Base-by-base conservation (phyloP, 352 stramenopile species). In the Lagenidium sp. region DNA sequence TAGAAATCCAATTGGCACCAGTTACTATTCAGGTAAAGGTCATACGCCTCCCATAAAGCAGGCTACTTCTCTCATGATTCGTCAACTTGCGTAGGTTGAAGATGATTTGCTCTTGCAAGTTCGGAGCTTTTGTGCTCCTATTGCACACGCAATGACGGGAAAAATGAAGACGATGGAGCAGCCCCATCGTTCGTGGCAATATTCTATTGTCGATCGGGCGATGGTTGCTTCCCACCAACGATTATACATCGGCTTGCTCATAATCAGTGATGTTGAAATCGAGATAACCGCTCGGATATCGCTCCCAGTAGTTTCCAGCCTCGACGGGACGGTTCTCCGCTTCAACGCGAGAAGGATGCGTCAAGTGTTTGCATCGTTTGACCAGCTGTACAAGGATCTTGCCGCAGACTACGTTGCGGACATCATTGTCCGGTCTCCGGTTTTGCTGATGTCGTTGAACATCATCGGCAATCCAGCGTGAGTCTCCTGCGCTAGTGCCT, bases 381-480 rank as follows among this genome's bases (percentile, higher is more conserved):
- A 93, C 25, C 78, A 93, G 37, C 38, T 93, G 16, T 65, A 68
- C 50, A 93, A 93, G 46, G 81, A 93, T 48, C 49, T 93, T 10
- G 81, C 78, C 21, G 81, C 81, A 24, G 68, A 90, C 32, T 93
- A 89, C 38, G 78, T 90, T 3, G 76, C 76, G 1, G 81, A 93
- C 23, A 65, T 80, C 3, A 79, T 93, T 34, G 74, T 93, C 20
- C 66, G 79, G 16, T 85, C 72, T 6, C 81, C 78, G 4, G 62
- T 89, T 56, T 52, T 93, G 21, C 30, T 93, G 12, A 84, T 90
- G 78, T 93, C 81, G 12, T 60, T 93, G 39, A 89, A 90, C 57
- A 83, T 90, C 41, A 53, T 90, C 36, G 81, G 81, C 20, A 93
- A 93, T 43, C 81, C 81, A 50, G 76, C 78, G 80, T 93, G 83